Conservation (phyloP, 306 rosid genomes). For the Sophora flavescens region DNA sequence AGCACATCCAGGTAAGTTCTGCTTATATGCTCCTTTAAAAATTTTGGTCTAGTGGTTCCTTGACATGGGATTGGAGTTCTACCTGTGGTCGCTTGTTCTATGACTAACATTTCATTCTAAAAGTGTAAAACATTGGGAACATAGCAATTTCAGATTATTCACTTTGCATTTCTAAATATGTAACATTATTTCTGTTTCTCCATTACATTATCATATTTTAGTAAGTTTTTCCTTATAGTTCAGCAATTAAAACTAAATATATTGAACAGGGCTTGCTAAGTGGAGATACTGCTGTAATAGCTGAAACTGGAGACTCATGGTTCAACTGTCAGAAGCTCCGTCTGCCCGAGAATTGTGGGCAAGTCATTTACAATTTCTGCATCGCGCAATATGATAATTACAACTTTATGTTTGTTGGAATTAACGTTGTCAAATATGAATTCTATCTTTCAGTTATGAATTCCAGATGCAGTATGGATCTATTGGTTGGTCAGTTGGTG, state of each 20-base stretch:
- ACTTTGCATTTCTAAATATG: not conserved
- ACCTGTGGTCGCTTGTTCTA: not conserved
- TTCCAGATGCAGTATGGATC: conserved; percentile 99
- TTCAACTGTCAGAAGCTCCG: conserved; percentile 90
- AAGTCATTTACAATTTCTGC: conserved; percentile 35
- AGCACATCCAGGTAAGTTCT: conserved; percentile 65
- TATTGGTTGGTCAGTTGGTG: conserved; percentile 95
- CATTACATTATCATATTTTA: not conserved
- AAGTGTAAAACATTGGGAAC: not conserved
- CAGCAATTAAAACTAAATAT: conserved; percentile 18
- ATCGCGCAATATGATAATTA: not conserved
- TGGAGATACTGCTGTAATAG: conserved; percentile 72
- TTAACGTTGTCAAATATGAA: conserved; percentile 34
- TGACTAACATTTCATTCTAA: conserved; percentile 6
- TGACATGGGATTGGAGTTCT: not conserved
- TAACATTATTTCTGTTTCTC: not conserved
- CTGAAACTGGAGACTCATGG: conserved; percentile 96
- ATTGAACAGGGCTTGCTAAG: conserved; percentile 64
- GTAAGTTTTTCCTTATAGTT: not conserved
- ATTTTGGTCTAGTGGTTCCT: not conserved
- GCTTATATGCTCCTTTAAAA: not conserved
- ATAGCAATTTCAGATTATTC: conserved; percentile 27
- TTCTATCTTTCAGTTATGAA: conserved; percentile 71
- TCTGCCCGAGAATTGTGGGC: conserved; percentile 88
- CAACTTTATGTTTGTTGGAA: not conserved